Percentiles rank a stretch among this genome's conserved stretches.
These are phyloP conservation scores for Fusarium phyllophilum DNA, from an alignment of 2,329 filamentous ascomycete genomes.

Conservation along the genomic window DNA sequence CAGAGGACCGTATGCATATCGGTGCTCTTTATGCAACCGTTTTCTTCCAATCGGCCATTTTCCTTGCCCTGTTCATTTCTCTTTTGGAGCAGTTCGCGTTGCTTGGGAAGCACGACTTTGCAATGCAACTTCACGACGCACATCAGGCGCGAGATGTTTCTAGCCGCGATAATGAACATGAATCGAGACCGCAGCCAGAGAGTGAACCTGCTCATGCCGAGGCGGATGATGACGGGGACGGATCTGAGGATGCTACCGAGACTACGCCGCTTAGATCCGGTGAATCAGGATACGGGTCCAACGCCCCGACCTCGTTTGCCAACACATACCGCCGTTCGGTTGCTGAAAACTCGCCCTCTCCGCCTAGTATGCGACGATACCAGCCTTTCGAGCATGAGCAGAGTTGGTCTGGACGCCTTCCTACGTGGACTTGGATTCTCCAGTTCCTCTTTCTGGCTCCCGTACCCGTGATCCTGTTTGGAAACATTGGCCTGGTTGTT, in stretches of 20 bases:
- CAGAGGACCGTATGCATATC: slow-evolving; percentile 78
- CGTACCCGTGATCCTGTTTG: slow-evolving; percentile 79
- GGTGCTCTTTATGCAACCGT: slow-evolving; percentile 83
- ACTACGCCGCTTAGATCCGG: slow-evolving; percentile 62
- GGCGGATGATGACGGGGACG: slow-evolving; percentile 24
- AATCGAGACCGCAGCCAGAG: slow-evolving; percentile 11
- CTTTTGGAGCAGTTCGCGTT: slow-evolving; percentile 84
- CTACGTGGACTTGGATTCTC: slow-evolving; percentile 86
- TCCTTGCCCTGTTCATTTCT: slow-evolving; percentile 77
- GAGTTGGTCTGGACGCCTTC: slow-evolving; percentile 82
- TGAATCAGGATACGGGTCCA: slow-evolving; percentile 49
- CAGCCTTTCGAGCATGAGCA: slow-evolving; percentile 78
- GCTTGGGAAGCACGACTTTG: slow-evolving; percentile 76
- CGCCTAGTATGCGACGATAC: slow-evolving; percentile 39
- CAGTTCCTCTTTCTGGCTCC: slow-evolving; percentile 86
- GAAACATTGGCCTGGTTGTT: slow-evolving; percentile 78
- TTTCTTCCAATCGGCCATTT: slow-evolving; percentile 80
- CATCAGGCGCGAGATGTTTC: slow-evolving; percentile 56
- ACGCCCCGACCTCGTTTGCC: slow-evolving; percentile 62
- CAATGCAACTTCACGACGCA: slow-evolving; percentile 64
- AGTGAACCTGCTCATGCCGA: slow-evolving; percentile 38
- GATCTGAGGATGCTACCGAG: slow-evolving; percentile 57
- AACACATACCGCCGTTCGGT: slow-evolving; percentile 65
- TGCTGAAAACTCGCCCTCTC: slow-evolving; percentile 41
- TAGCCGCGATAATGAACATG: slow-evolving; percentile 37